Evolutionary conservation across 2,329 filamentous ascomycete genomes (phyloP).

Genomic region (Westerdykella sp.): DNA sequence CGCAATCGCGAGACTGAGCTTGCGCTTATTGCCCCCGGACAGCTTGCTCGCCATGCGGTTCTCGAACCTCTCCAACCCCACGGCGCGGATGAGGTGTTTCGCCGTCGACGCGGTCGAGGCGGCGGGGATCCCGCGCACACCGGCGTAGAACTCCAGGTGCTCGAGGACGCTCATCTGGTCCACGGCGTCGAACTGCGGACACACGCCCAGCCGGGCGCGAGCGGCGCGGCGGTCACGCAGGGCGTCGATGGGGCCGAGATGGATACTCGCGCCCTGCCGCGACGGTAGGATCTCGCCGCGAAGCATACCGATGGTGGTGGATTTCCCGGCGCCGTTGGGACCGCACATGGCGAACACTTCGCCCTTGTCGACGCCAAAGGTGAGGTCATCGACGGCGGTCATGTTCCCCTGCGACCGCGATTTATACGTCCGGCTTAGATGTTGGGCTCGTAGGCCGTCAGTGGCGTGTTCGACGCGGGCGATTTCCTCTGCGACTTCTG

Average conservation of each 20-base stretch:
- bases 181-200: slow-evolving; percentile 67
- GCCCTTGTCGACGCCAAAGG: slow-evolving; percentile 68
- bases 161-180: slow-evolving; percentile 84
- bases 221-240: slow-evolving; percentile 60
- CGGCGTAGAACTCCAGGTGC: slow-evolving; percentile 79
- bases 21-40: slow-evolving; percentile 84
- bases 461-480: slow-evolving; percentile 56
- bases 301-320: slow-evolving; percentile 79
- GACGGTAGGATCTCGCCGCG: slow-evolving; percentile 73
- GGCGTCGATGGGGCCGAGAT: slow-evolving; percentile 69
- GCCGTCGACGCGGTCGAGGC: slow-evolving; percentile 67
- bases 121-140: slow-evolving; percentile 68
- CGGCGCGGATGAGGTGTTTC: slow-evolving; percentile 63
- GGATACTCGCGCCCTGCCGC: slow-evolving; percentile 59
- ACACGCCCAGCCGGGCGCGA: slow-evolving; percentile 71
- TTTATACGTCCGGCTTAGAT: slow-evolving; percentile 71
- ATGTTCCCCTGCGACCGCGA: slow-evolving; percentile 46
- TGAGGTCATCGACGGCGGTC: slow-evolving; percentile 71
- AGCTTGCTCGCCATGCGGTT: slow-evolving; percentile 69
- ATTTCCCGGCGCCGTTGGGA: slow-evolving; percentile 86
- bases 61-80: slow-evolving; percentile 65
- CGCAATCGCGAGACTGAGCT: slow-evolving; percentile 81
- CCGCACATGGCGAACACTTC: slow-evolving; percentile 85
- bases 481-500: slow-evolving; percentile 56
- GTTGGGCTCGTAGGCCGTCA: slow-evolving; percentile 68